Evolutionary conservation across 371 early-diverging fungal genomes (phyloP).

Genomic region (Dinochytrium kinnereticum): DNA sequence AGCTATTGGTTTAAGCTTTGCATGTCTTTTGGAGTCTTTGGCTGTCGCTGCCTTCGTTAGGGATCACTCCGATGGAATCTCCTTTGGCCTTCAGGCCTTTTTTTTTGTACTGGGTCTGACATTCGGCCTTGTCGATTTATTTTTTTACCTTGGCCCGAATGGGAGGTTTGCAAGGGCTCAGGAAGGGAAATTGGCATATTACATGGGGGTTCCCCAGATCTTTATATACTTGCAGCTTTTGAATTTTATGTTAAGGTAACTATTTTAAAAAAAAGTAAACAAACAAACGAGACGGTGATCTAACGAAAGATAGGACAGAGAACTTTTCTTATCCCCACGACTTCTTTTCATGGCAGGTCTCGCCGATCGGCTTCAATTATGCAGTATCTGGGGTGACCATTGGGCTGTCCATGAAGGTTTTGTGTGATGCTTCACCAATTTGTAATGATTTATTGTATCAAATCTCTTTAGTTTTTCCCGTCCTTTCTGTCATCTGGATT

Average conservation of each 20-base stretch:
- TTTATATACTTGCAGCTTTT: not conserved
- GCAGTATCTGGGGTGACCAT: not conserved
- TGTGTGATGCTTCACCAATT: not conserved
- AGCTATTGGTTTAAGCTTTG: not conserved
- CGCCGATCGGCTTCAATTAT: not conserved
- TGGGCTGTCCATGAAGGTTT: not conserved
- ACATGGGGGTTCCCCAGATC: not conserved
- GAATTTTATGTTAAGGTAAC: not conserved
- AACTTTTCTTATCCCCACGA: not conserved
- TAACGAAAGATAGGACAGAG: not conserved
- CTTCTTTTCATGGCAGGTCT: not conserved
- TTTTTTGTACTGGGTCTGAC: not conserved
- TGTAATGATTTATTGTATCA: too few species aligned
- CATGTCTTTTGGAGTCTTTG: not conserved
- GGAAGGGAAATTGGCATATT: not conserved
- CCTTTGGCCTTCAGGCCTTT: not conserved
- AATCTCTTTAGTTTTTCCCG: not conserved
- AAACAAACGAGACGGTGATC: not conserved
- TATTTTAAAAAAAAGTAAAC: not conserved
- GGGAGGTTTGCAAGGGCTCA: not conserved
- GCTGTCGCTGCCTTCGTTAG: not conserved
- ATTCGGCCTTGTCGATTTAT: not conserved
- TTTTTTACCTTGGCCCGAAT: not conserved
- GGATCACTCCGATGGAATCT: not conserved
- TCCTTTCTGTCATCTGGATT: not conserved